These are phyloP conservation scores for Beta macrorhiza DNA, from an alignment of 179 eudicot species.

Conservation along the genomic window DNA sequence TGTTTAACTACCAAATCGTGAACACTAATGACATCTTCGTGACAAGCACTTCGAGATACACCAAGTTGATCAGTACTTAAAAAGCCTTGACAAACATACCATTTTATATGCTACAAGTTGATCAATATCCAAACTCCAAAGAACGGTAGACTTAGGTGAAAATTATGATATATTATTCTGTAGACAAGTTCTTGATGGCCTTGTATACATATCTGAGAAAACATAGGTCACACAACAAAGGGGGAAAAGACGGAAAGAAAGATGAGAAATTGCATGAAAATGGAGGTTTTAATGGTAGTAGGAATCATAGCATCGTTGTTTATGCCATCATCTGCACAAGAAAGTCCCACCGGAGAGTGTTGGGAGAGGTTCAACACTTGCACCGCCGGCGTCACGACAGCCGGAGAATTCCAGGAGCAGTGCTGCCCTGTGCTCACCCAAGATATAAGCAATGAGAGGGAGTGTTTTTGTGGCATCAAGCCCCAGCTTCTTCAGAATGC, in stretches of 20 bases:
- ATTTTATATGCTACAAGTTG: too few species aligned
- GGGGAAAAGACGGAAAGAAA: background rate
- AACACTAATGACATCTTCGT: too few species aligned
- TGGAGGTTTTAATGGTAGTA: background rate
- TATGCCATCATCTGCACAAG: background rate
- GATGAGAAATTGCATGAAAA: background rate
- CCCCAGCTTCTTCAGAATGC: background rate
- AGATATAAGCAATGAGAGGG: background rate
- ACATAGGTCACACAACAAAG: background rate
- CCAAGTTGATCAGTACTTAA: too few species aligned
- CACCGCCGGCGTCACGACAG: background rate
- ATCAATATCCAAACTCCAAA: too few species aligned
- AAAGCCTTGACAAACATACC: too few species aligned
- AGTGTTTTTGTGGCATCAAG: slow-evolving; percentile 1
- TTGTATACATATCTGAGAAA: background rate
- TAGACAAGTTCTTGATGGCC: too few species aligned
- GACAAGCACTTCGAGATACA: too few species aligned
- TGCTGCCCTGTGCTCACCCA: background rate
- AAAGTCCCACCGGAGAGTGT: background rate
- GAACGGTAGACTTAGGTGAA: too few species aligned
- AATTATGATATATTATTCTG: too few species aligned
- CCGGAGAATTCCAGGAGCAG: background rate
- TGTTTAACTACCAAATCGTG: too few species aligned
- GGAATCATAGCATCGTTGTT: background rate
- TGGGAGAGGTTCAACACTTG: background rate